Evolutionary conservation across 2,329 filamentous ascomycete genomes (phyloP).

Genomic region (Claviceps digitariae): DNA sequence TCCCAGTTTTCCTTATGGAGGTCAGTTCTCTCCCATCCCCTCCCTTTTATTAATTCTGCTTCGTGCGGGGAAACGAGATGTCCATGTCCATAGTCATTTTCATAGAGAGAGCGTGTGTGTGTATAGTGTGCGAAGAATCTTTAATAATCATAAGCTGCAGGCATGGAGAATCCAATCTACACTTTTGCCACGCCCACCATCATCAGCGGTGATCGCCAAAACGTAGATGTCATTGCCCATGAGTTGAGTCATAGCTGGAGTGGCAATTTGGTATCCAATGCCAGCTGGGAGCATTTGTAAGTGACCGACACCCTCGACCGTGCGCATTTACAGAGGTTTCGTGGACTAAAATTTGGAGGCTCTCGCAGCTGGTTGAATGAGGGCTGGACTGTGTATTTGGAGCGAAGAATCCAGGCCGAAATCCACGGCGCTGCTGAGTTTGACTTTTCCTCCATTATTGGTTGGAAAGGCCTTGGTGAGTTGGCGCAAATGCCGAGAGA

Average conservation of each 20-base stretch:
- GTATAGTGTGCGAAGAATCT: not conserved
- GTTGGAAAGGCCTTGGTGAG: slow-evolving; percentile 71
- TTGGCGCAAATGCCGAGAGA: not conserved
- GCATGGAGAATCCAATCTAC: slow-evolving; percentile 86
- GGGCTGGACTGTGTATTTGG: slow-evolving; percentile 91
- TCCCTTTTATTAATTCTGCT: not conserved
- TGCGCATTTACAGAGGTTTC: no score
- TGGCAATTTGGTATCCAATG: slow-evolving; percentile 69
- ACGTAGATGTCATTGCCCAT: slow-evolving; percentile 92
- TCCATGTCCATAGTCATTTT: no score
- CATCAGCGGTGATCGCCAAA: slow-evolving; percentile 80
- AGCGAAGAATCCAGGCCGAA: slow-evolving; percentile 65
- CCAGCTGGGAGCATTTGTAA: slow-evolving; percentile 70
- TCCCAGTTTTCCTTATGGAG: slow-evolving; percentile 79
- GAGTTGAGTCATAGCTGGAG: slow-evolving; percentile 71
- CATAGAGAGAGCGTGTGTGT: not conserved
- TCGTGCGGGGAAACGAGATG: not conserved
- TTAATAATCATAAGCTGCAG: slow-evolving; percentile 17
- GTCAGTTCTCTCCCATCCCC: slow-evolving; percentile 23
- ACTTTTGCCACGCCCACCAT: slow-evolving; percentile 93
- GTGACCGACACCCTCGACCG: slow-evolving; percentile 14
- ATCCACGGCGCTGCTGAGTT: slow-evolving; percentile 76
- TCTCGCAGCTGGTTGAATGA: slow-evolving; percentile 48
- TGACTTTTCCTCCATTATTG: slow-evolving; percentile 90
- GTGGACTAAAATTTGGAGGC: not conserved